Base-by-base conservation (phyloP, 371 early-diverging fungal genomes). In the Mortierella sp. region DNA sequence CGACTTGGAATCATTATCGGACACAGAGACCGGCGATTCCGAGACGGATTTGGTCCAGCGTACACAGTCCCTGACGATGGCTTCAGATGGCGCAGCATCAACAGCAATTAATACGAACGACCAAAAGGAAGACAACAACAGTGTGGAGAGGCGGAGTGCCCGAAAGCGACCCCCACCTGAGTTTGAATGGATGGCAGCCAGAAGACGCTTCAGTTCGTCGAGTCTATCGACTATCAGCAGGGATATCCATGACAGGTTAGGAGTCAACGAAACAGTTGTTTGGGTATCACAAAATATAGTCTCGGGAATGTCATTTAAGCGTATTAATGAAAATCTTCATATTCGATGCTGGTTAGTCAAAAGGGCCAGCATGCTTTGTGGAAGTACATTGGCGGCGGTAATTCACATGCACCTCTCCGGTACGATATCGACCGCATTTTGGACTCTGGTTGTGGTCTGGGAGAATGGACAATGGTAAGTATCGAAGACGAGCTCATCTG, bases 371-470 rank as follows among this genome's bases (percentile, higher is more conserved):
- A 75, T 60, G 76, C 69, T 15, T 61, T 75, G 17, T 75, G 76
- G 76, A 75, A 75, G 50, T 75, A 75, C 54, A 75, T 75, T 53
- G 76, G 76, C 2, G 76, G 76, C 24, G 76, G 76, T 39, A 75
- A 75, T 52, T 68, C 57, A 51, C 76, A 75, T 60, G 76, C 76
- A 28, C 76, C 69, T 27, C 56, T 75, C 15, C 64, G 76, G 32
- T 75, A 60, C 31, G 76, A 75, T 24, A 68, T 75, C 32, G 69
- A 64, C n/a, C 56, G 70, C 6, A 69, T 75, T 52, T 47, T 75
- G 48, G 76, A 75, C 39, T 75, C 76, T 42, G 76, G 76, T 15
- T 75, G 76, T 52, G 76, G 76, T 55, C 60, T 75, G 8, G 76
- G 76, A 30, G 76, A 75, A 49, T 75, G 76, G 76, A 75, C 76